Evolutionary conservation across 768 basidiomycete genomes (phyloP).

Genomic region (Hirschioporus abietinus): DNA sequence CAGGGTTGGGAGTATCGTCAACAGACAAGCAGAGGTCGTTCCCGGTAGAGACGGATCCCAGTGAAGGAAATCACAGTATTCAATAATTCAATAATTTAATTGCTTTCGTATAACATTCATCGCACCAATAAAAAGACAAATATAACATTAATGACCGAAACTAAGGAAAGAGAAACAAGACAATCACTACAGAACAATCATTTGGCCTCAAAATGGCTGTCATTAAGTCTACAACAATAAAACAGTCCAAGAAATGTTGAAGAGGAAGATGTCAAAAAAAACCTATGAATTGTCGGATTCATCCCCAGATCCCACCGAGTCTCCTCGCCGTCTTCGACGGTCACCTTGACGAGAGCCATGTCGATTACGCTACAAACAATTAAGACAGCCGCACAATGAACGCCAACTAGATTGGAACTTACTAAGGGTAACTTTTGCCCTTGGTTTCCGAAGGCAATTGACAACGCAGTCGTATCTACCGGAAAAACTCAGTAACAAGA

Average conservation of each 20-base stretch:
- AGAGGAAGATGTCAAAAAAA: constrained; percentile 6
- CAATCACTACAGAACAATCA: background rate
- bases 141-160: background rate
- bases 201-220: background rate
- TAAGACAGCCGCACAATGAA: constrained; percentile 16
- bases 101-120: background rate
- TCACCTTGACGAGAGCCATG: constrained; percentile 64
- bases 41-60: constrained; percentile 10
- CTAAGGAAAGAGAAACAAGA: background rate
- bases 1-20: background rate
- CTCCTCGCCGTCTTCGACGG: constrained; percentile 49
- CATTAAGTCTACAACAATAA: background rate
- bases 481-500: background rate
- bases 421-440: constrained; percentile 87
- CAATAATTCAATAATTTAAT: constrained; percentile 3
- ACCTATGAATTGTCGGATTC: constrained; percentile 54
- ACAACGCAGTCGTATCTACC: constrained; percentile 84
- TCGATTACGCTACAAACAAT: constrained; percentile 60
- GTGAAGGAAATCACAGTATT: constrained; percentile 11
- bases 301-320: constrained; percentile 60
- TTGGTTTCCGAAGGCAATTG: constrained; percentile 85
- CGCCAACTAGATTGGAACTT: constrained; percentile 29
- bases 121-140: background rate
- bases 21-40: background rate
- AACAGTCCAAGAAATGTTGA: constrained; percentile 13